These are phyloP conservation scores for Elsinoe arachidis DNA, from an alignment of 2,329 filamentous ascomycete genomes.

Conservation along the genomic window DNA sequence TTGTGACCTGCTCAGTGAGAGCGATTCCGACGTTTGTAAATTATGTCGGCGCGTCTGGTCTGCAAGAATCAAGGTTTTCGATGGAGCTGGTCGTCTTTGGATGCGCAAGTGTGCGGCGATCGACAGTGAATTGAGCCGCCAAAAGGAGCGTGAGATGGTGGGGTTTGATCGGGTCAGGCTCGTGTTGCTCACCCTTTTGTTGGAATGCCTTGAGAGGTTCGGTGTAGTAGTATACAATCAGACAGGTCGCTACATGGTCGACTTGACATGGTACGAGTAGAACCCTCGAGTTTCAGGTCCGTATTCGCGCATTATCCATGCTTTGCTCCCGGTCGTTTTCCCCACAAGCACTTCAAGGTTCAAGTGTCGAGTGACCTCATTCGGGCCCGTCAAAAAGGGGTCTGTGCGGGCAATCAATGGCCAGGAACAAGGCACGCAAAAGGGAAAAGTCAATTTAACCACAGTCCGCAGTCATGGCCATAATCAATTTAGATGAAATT, in stretches of 20 bases:
- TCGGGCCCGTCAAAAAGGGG: not conserved
- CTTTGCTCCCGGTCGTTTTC: not conserved
- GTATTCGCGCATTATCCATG: not conserved
- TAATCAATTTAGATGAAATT: too few species aligned
- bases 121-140: constrained; percentile 2
- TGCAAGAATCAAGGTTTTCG: not conserved
- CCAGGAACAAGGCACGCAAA: constrained; percentile 8
- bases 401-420: not conserved
- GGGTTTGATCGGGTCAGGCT: not conserved
- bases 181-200: not conserved
- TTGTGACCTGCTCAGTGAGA: too few species aligned
- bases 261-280: not conserved
- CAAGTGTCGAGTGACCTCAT: constrained; percentile 4
- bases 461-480: too few species aligned
- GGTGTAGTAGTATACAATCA: not conserved
- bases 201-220: not conserved
- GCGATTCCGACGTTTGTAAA: too few species aligned
- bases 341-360: not conserved
- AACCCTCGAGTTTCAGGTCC: constrained; percentile 2
- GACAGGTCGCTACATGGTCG: too few species aligned
- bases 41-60: not conserved
- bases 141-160: constrained; percentile 6
- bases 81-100: not conserved
- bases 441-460: not conserved
- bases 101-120: not conserved